Percentiles rank a stretch among this genome's conserved stretches.
These are phyloP conservation scores for Ploettnerulaceae sp. DNA, from an alignment of 2,329 filamentous ascomycete genomes.

Conservation along the genomic window DNA sequence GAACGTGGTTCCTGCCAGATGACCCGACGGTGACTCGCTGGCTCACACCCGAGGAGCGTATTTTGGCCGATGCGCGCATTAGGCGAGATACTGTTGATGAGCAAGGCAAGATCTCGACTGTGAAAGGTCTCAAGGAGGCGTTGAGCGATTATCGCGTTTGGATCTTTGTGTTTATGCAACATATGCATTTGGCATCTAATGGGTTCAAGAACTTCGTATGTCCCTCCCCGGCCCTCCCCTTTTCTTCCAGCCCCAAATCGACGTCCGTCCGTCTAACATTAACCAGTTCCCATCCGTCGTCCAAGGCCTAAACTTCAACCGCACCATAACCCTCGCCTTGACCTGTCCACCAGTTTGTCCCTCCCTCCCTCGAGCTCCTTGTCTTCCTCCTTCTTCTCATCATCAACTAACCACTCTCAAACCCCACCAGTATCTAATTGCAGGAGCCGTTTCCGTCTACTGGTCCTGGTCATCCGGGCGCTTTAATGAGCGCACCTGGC, in stretches of 20 bases:
- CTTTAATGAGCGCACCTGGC: slow-evolving; percentile 19
- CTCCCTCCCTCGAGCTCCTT: not conserved
- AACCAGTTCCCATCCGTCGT: slow-evolving; percentile 26
- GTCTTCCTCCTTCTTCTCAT: not conserved
- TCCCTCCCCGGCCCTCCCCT: not conserved
- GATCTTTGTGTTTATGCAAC: slow-evolving; percentile 43
- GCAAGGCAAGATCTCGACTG: slow-evolving; percentile 28
- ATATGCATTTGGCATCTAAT: slow-evolving; percentile 42
- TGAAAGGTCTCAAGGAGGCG: slow-evolving; percentile 40
- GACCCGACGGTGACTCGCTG: slow-evolving; percentile 37
- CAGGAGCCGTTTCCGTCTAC: slow-evolving; percentile 7
- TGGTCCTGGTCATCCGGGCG: slow-evolving; percentile 13
- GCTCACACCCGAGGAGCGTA: slow-evolving; percentile 20
- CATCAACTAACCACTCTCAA: not conserved
- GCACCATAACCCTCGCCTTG: slow-evolving; percentile 18
- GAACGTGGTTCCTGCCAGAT: slow-evolving; percentile 41
- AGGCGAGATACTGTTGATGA: slow-evolving; percentile 33
- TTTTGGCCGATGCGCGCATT: slow-evolving; percentile 13
- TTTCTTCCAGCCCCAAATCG: not conserved
- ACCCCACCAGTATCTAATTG: slow-evolving; percentile 14
- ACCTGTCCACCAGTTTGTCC: slow-evolving; percentile 13
- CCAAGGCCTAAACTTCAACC: slow-evolving; percentile 29
- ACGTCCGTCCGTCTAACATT: not conserved
- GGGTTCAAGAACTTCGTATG: slow-evolving; percentile 30
- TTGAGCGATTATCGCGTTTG: slow-evolving; percentile 40